phyloP scores from a whole-genome alignment of 495 filamentous ascomycete species.

The Penicillium mononematosum region DNA sequence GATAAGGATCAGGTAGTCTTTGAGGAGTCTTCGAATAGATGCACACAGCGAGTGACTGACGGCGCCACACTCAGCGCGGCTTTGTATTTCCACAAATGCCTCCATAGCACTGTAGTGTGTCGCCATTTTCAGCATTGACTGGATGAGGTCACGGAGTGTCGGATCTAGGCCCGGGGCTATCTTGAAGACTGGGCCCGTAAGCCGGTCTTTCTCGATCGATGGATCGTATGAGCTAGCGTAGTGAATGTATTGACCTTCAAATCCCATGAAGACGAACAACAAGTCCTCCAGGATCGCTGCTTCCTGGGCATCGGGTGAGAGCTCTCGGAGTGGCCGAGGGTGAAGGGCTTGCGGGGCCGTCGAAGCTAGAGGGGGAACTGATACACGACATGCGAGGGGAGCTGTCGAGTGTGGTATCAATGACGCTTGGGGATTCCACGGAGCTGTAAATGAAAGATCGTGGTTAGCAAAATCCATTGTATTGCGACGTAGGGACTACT shows the following conservation, averaged over 20 bases:
- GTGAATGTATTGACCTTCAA: constrained; percentile 93
- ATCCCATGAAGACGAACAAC: constrained; percentile 96
- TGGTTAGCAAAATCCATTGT: constrained; percentile 22
- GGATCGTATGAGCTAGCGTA: constrained; percentile 81
- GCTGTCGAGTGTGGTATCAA: constrained; percentile 83
- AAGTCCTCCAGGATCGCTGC: constrained; percentile 84
- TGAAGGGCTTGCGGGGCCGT: constrained; percentile 67
- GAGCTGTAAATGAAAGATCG: constrained; percentile 34
- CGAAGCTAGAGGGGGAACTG: constrained; percentile 75
- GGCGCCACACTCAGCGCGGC: constrained; percentile 88
- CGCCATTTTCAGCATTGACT: constrained; percentile 91
- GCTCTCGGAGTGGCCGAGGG: constrained; percentile 66
- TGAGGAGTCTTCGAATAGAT: constrained; percentile 82
- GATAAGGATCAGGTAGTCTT: constrained; percentile 89
- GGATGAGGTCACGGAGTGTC: constrained; percentile 81
- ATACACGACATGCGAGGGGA: constrained; percentile 82
- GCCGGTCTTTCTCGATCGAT: constrained; percentile 74
- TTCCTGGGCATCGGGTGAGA: constrained; percentile 81
- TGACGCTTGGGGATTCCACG: constrained; percentile 82
- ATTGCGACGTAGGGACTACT: constrained; percentile 17
- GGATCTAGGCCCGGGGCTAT: constrained; percentile 85
- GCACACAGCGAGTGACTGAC: constrained; percentile 96
- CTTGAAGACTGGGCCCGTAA: constrained; percentile 76
- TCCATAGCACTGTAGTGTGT: constrained; percentile 89
- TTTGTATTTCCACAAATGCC: constrained; percentile 90